Evolutionary conservation across 2,329 filamentous ascomycete species (phyloP).

Genomic region (Dactylellina cionopaga): DNA sequence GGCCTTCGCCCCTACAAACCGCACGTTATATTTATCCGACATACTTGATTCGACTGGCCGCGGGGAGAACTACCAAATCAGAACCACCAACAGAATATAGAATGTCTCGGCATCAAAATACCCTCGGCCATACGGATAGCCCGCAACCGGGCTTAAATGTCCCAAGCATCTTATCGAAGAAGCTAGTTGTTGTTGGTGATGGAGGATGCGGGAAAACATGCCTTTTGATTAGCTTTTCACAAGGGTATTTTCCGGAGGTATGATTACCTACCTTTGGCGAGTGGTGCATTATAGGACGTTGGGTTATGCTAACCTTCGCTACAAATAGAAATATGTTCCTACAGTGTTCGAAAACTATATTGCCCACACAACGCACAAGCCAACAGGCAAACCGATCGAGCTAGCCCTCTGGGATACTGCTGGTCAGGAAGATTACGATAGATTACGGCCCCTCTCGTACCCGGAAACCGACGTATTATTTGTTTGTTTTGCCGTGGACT

Average conservation of each 20-base stretch:
- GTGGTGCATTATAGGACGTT: background rate
- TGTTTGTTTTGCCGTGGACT: constrained; percentile 99
- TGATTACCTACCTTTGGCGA: constrained; percentile 57
- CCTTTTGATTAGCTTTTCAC: constrained; percentile 96
- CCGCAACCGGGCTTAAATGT: constrained; percentile 71
- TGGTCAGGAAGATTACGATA: constrained; percentile 98
- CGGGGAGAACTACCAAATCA: background rate
- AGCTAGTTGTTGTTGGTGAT: constrained; percentile 98
- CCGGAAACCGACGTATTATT: constrained; percentile 98
- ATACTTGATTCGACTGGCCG: background rate
- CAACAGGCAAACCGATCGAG: constrained; percentile 92
- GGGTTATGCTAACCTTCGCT: background rate
- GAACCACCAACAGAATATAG: background rate
- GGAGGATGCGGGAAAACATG: constrained; percentile 99
- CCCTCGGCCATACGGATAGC: background rate
- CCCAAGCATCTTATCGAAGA: constrained; percentile 90
- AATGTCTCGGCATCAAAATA: constrained; percentile 32
- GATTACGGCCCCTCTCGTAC: constrained; percentile 92
- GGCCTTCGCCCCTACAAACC: constrained; percentile 9
- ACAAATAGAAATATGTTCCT: constrained; percentile 91
- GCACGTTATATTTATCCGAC: background rate
- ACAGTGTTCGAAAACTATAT: constrained; percentile 99
- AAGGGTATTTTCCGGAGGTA: constrained; percentile 99
- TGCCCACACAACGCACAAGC: constrained; percentile 88
- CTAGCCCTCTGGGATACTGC: constrained; percentile 98